Percentiles rank a stretch among this genome's conserved stretches.
phyloP scores from a whole-genome alignment of 1,284 basidiomycete genomes.

The Pseudozyma tsukubaensis region DNA sequence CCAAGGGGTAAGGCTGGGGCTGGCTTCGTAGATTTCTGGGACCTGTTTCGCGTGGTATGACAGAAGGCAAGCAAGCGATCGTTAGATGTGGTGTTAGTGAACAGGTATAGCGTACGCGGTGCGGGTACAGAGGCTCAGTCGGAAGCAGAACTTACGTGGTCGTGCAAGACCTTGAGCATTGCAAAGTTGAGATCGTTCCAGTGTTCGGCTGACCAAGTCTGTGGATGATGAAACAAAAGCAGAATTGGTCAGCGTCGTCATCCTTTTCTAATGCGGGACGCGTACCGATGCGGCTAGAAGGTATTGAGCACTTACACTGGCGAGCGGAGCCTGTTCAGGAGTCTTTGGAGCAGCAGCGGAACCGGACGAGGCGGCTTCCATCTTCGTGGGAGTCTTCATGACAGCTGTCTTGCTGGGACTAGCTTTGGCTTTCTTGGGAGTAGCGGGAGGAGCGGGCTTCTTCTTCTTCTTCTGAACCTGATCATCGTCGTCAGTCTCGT shows the following conservation, averaged over 20 bases:
- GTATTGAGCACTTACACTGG: constrained; percentile 20
- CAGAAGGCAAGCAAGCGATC: not conserved
- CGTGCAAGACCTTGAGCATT: constrained; percentile 36
- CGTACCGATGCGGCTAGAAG: too few species aligned
- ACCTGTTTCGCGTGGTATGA: constrained; percentile 3
- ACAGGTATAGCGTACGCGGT: too few species aligned
- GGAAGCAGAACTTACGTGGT: constrained; percentile 43
- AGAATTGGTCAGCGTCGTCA: not conserved
- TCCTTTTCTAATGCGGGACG: not conserved
- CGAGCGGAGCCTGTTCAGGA: constrained; percentile 16
- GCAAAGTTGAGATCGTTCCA: constrained; percentile 47
- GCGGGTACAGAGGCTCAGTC: too few species aligned
- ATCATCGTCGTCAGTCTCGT: not conserved
- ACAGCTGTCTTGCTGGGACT: constrained; percentile 18
- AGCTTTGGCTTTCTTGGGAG: constrained; percentile 17
- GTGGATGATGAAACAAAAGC: not conserved
- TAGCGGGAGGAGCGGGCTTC: constrained; percentile 5
- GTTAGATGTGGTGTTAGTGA: too few species aligned
- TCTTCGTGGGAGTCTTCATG: constrained; percentile 27
- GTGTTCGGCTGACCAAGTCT: constrained; percentile 23
- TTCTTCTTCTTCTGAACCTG: not conserved
- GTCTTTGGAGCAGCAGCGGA: constrained; percentile 5
- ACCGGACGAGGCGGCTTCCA: constrained; percentile 5
- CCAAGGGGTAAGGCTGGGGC: constrained; percentile 32
- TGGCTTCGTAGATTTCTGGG: constrained; percentile 34